Evolutionary conservation across 2,329 filamentous ascomycete genomes (phyloP).

Genomic region (Botrytis elliptica): DNA sequence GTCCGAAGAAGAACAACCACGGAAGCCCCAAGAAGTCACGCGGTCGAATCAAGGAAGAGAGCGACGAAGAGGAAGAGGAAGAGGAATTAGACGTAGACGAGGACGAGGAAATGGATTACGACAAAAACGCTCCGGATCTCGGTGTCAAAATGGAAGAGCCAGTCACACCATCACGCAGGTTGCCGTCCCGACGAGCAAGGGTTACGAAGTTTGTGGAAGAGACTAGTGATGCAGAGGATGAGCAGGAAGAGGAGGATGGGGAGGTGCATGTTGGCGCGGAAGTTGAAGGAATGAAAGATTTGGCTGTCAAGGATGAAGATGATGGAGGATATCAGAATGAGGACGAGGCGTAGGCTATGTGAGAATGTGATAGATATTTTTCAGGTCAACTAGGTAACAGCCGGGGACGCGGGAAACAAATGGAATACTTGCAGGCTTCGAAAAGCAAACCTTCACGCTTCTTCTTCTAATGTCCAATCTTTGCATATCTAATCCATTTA

Average conservation of each 20-base stretch:
- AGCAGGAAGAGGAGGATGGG: background rate
- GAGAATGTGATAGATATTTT: background rate
- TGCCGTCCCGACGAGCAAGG: slow-evolving; percentile 1
- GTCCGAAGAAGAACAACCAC: background rate
- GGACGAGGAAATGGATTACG: background rate
- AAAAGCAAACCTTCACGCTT: background rate
- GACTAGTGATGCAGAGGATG: slow-evolving; percentile 2
- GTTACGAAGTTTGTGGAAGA: background rate
- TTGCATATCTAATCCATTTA: background rate
- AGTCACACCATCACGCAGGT: background rate
- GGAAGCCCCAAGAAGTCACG: background rate
- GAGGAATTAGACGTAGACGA: background rate
- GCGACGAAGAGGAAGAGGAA: slow-evolving; percentile 1
- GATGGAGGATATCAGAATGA: background rate
- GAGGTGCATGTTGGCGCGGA: background rate
- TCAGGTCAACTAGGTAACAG: background rate
- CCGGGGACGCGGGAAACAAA: background rate
- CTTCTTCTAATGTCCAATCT: background rate
- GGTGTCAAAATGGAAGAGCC: background rate
- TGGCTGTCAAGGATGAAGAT: background rate
- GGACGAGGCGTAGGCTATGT: background rate
- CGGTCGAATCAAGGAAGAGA: background rate
- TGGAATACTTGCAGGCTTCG: background rate
- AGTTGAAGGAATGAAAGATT: background rate
- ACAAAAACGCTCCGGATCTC: background rate